Percentiles rank a stretch among this genome's conserved stretches.
Evolutionary conservation across 169 alveolate species (phyloP).

Genomic region (Cryptosporidium baileyi): DNA sequence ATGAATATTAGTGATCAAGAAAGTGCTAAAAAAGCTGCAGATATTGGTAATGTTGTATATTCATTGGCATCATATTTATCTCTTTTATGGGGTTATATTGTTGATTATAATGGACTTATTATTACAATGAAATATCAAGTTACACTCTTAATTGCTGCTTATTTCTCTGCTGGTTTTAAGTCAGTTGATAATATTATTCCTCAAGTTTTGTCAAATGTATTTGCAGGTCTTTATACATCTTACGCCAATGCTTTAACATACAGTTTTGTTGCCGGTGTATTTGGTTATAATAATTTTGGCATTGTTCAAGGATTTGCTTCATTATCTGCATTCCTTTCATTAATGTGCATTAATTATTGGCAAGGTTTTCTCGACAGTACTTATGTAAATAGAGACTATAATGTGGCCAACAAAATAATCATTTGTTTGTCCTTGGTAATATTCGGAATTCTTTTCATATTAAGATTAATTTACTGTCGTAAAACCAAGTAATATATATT

Average conservation of each 20-base stretch:
- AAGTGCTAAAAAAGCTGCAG: constrained; percentile 44
- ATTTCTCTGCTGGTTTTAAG: constrained; percentile 43
- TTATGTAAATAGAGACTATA: constrained; percentile 2
- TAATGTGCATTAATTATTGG: constrained; percentile 31
- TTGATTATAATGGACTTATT: constrained; percentile 45
- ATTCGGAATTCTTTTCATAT: background rate
- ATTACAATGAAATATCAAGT: constrained; percentile 56
- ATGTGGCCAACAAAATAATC: constrained; percentile 16
- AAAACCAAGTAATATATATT: background rate
- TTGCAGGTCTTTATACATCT: constrained; percentile 67
- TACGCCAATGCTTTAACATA: constrained; percentile 55
- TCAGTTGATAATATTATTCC: constrained; percentile 51
- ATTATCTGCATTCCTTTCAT: constrained; percentile 33
- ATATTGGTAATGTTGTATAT: constrained; percentile 22
- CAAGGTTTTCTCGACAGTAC: constrained; percentile 3
- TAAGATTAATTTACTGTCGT: constrained; percentile 7
- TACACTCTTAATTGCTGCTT: constrained; percentile 11
- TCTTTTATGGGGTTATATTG: constrained; percentile 64
- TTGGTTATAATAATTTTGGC: constrained; percentile 54
- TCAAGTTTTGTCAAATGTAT: constrained; percentile 44
- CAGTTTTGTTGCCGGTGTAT: constrained; percentile 62
- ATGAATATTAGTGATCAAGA: constrained; percentile 24
- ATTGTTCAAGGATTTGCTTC: constrained; percentile 61
- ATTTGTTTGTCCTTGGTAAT: background rate
- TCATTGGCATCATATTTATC: constrained; percentile 51